phyloP scores from a whole-genome alignment of 345 rosid species.

The Nephelium lappaceum region DNA sequence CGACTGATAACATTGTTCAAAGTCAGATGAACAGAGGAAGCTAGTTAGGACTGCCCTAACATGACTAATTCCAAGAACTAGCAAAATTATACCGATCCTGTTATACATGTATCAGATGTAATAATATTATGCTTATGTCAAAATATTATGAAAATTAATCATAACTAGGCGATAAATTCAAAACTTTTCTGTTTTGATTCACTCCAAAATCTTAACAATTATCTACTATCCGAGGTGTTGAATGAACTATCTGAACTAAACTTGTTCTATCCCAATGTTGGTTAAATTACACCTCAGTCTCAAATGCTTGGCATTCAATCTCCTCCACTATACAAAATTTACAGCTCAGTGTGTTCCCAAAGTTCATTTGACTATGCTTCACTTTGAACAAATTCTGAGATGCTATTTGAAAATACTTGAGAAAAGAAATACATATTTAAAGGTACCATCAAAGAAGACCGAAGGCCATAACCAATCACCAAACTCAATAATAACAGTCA shows the following conservation, averaged over 20 bases:
- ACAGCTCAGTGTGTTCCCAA: neutral
- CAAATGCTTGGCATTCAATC: slow-evolving; percentile 1
- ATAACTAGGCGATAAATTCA: neutral
- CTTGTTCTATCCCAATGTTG: neutral
- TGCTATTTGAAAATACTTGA: neutral
- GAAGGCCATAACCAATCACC: neutral
- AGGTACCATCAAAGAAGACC: neutral
- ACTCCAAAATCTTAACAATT: neutral
- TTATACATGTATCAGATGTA: neutral
- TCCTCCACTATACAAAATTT: neutral
- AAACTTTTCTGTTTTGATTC: neutral
- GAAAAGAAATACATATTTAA: neutral
- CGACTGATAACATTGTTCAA: neutral
- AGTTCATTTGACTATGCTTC: neutral
- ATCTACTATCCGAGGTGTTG: neutral
- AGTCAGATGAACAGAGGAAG: neutral
- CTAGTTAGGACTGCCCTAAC: neutral
- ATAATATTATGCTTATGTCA: neutral
- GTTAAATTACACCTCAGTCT: neutral
- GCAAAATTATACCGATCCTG: neutral
- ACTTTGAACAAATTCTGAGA: neutral
- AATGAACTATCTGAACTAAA: neutral
- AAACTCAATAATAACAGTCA: neutral
- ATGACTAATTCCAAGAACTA: neutral
- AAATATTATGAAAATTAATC: neutral